These are phyloP conservation scores for Teratosphaeria pseudoeucalypti DNA, from an alignment of 2,329 filamentous ascomycete species.

Conservation along the genomic window DNA sequence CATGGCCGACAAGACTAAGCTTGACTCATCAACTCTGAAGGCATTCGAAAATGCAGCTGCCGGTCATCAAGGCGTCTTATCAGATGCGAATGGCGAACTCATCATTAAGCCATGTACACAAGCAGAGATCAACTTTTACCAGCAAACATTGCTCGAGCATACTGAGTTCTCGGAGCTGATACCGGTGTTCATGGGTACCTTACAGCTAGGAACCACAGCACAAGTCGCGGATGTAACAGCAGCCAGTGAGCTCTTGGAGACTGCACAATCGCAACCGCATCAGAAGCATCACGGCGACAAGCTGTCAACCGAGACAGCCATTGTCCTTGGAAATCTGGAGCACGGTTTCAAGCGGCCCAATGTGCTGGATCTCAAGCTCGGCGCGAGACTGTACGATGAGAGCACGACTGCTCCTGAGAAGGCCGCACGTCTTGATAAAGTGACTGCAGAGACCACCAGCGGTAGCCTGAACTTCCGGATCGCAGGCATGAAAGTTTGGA, in stretches of 20 bases:
- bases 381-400: constrained; percentile 67
- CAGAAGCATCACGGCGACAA: constrained; percentile 46
- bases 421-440: constrained; percentile 47
- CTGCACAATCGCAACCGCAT: constrained; percentile 21
- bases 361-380: constrained; percentile 88
- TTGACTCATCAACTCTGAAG: constrained; percentile 44
- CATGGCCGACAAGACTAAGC: constrained; percentile 7
- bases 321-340: constrained; percentile 78
- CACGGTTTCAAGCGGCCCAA: constrained; percentile 75
- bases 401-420: constrained; percentile 54
- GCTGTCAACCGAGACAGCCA: constrained; percentile 64
- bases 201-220: constrained; percentile 52
- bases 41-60: constrained; percentile 69
- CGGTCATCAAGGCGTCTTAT: constrained; percentile 83
- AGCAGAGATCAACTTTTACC: constrained; percentile 82
- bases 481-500: constrained; percentile 54
- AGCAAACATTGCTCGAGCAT: constrained; percentile 55
- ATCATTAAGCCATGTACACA: constrained; percentile 91
- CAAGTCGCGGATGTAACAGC: constrained; percentile 6
- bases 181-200: constrained; percentile 72
- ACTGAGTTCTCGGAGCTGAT: constrained; percentile 69
- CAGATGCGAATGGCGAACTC: constrained; percentile 69
- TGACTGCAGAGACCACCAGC: constrained; percentile 49
- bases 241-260: constrained; percentile 8
- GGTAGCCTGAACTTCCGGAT: constrained; percentile 52